phyloP scores from a whole-genome alignment of 2,329 filamentous ascomycete genomes.

The Trichoderma endophyticum region DNA sequence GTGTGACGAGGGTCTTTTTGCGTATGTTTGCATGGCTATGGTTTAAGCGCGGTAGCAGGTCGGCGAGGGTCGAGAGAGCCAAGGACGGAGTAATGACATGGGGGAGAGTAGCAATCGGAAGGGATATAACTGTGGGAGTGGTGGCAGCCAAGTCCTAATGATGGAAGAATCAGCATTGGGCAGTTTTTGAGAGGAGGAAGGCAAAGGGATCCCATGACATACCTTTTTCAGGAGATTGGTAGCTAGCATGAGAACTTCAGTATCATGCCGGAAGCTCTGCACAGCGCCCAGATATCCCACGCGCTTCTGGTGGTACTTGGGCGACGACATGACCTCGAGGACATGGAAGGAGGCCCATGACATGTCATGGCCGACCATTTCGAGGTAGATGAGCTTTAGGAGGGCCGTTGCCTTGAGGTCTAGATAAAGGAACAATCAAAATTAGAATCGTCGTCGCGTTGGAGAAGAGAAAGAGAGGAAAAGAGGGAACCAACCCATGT shows the following conservation, averaged over 20 bases:
- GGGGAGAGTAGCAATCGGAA: conserved; percentile 86
- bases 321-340: conserved; percentile 96
- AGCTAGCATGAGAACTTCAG: conserved; percentile 94
- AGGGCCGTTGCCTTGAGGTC: conserved; percentile 95
- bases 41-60: conserved; percentile 79
- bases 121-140: conserved; percentile 71
- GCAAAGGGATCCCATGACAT: neutral
- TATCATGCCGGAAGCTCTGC: conserved; percentile 93
- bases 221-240: conserved; percentile 96
- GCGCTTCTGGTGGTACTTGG: conserved; percentile 91
- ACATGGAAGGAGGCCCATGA: conserved; percentile 99
- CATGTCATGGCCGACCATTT: conserved; percentile 99
- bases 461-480: neutral
- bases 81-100: conserved; percentile 92
- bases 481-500: conserved; percentile 66
- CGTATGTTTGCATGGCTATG: conserved; percentile 83
- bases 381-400: conserved; percentile 92
- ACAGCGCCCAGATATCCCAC: conserved; percentile 93
- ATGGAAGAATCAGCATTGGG: neutral
- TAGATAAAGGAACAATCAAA: conserved; percentile 31
- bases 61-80: conserved; percentile 82
- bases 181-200: neutral
- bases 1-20: conserved; percentile 93
- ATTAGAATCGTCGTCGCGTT: conserved; percentile 10
- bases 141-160: conserved; percentile 66